A percentile compares a stretch with the other conserved stretches of the same genome.
phyloP scores from a whole-genome alignment of 441 rosid genomes.

The Melianthus villosus region DNA sequence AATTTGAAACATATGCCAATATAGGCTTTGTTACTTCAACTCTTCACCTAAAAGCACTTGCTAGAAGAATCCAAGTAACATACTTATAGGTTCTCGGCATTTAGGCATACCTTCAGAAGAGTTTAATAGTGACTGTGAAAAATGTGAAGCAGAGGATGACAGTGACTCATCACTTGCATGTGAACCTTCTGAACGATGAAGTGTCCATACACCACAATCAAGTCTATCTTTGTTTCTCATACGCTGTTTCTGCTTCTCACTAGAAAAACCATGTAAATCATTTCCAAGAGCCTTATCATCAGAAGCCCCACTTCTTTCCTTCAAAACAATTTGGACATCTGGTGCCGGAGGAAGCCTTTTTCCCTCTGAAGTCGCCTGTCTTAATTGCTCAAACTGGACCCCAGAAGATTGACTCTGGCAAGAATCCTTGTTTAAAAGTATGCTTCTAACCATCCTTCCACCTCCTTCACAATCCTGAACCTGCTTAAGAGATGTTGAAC shows the following conservation, averaged over 20 bases:
- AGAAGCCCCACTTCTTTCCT: slow-evolving; percentile 30
- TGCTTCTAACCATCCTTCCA: slow-evolving; percentile 32
- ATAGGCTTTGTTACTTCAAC: too few relatives aligned
- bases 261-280: slow-evolving; percentile 24
- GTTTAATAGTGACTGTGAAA: slow-evolving; percentile 22
- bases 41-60: too few relatives aligned
- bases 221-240: slow-evolving; percentile 48
- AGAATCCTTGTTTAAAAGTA: slow-evolving; percentile 34
- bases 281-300: slow-evolving; percentile 29
- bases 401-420: slow-evolving; percentile 24
- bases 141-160: slow-evolving; percentile 27
- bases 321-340: slow-evolving; percentile 18
- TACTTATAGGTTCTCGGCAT: not conserved
- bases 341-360: slow-evolving; percentile 36
- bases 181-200: slow-evolving; percentile 45
- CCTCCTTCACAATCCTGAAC: slow-evolving; percentile 31
- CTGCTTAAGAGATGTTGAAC: slow-evolving; percentile 20
- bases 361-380: slow-evolving; percentile 27
- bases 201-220: slow-evolving; percentile 54
- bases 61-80: too few relatives aligned
- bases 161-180: slow-evolving; percentile 40
- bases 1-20: too few relatives aligned
- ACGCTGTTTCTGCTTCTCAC: slow-evolving; percentile 43
- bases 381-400: slow-evolving; percentile 30
- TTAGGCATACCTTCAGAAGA: slow-evolving; percentile 31